phyloP scores from a whole-genome alignment of 2,329 filamentous ascomycete species.

The Dactylonectria macrodidyma region DNA sequence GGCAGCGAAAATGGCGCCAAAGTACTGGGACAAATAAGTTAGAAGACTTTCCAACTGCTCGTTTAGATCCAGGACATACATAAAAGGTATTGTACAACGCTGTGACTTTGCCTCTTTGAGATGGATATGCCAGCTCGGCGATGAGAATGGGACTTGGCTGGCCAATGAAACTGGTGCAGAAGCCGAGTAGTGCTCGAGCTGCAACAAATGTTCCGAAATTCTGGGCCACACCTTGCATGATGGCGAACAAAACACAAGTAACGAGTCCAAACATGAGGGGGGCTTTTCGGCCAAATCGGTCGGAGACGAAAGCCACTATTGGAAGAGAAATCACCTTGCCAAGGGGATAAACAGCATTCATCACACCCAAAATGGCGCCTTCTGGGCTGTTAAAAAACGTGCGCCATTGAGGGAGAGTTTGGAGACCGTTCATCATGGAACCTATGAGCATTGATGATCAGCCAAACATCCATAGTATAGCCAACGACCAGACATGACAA shows the following conservation, averaged over 20 bases:
- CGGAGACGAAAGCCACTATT: conserved; percentile 53
- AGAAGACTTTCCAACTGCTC: neutral
- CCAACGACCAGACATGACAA: neutral
- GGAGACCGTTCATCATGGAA: conserved; percentile 61
- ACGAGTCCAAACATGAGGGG: conserved; percentile 54
- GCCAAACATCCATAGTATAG: too few relatives aligned
- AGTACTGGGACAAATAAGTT: conserved; percentile 7
- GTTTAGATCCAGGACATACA: conserved; percentile 11
- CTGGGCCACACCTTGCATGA: conserved; percentile 48
- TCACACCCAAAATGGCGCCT: conserved; percentile 52
- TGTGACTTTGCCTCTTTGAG: conserved; percentile 49
- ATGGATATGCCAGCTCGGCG: conserved; percentile 51
- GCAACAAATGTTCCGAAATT: conserved; percentile 48
- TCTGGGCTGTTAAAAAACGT: conserved; percentile 55
- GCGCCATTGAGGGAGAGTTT: conserved; percentile 57
- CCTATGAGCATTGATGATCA: conserved; percentile 30
- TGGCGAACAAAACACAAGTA: conserved; percentile 45
- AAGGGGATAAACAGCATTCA: conserved; percentile 54
- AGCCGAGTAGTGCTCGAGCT: conserved; percentile 50
- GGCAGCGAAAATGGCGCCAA: conserved; percentile 24
- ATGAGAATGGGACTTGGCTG: conserved; percentile 50
- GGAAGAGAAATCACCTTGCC: conserved; percentile 56
- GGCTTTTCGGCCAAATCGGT: conserved; percentile 56
- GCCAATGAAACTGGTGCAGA: conserved; percentile 46
- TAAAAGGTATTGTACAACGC: conserved; percentile 50